Evolutionary conservation across 495 filamentous ascomycete species (phyloP).

Genomic region (Penicillium coffeae): DNA sequence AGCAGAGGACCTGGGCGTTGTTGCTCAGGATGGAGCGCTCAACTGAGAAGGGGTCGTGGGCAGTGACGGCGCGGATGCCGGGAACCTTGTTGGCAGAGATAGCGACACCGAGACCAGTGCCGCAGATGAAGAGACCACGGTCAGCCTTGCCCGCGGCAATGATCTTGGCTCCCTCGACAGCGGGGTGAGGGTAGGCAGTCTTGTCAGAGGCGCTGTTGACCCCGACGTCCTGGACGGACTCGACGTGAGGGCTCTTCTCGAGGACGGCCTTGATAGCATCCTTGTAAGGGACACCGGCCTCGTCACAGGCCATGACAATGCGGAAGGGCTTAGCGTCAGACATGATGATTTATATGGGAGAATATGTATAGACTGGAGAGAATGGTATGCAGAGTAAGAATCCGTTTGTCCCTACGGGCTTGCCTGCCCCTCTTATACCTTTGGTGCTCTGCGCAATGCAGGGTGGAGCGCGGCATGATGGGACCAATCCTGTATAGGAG

Average conservation of each 20-base stretch:
- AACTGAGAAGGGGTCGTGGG: slow-evolving; percentile 80
- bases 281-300: slow-evolving; percentile 77
- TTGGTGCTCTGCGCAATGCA: slow-evolving; percentile 11
- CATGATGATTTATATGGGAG: slow-evolving; percentile 22
- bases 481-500: slow-evolving; percentile 12
- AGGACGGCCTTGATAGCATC: slow-evolving; percentile 72
- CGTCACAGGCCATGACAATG: slow-evolving; percentile 63
- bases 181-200: slow-evolving; percentile 79
- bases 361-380: background rate
- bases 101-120: slow-evolving; percentile 80
- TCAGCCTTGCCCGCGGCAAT: slow-evolving; percentile 66
- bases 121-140: slow-evolving; percentile 81
- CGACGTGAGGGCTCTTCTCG: slow-evolving; percentile 61
- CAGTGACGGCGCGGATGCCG: slow-evolving; percentile 79
- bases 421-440: slow-evolving; percentile 18
- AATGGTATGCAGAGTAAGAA: too few species aligned
- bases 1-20: slow-evolving; percentile 83
- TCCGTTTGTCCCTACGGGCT: too few species aligned
- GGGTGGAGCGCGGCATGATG: slow-evolving; percentile 17
- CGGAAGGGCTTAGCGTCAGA: slow-evolving; percentile 46
- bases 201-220: slow-evolving; percentile 65
- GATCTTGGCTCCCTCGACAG: slow-evolving; percentile 64
- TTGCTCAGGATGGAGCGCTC: slow-evolving; percentile 80
- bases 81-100: slow-evolving; percentile 86
- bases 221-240: slow-evolving; percentile 64